phyloP scores from a whole-genome alignment of 306 rosid genomes.

The Trifolium pratense region DNA sequence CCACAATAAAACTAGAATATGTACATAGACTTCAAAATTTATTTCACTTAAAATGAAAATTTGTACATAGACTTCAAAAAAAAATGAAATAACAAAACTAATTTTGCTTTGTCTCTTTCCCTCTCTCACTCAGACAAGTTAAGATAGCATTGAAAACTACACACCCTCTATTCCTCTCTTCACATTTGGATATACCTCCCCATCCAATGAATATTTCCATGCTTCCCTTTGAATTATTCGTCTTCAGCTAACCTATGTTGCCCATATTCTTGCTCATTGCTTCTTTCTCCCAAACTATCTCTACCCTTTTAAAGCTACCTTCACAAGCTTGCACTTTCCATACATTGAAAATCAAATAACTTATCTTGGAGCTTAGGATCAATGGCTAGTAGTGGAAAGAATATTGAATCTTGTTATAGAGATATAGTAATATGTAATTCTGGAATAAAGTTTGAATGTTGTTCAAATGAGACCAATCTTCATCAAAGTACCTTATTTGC shows the following conservation, averaged over 20 bases:
- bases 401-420: constrained; percentile 27
- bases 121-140: neutral
- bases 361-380: neutral
- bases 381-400: constrained; percentile 45
- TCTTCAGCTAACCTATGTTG: neutral
- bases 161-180: neutral
- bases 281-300: constrained; percentile 12
- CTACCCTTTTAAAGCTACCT: neutral
- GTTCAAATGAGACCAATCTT: constrained; percentile 4
- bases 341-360: constrained; percentile 9
- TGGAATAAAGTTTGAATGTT: constrained; percentile 45
- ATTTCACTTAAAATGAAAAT: neutral
- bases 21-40: neutral
- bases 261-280: constrained; percentile 21
- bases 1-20: neutral
- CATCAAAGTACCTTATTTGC: constrained; percentile 42
- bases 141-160: neutral
- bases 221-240: neutral
- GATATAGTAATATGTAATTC: constrained; percentile 48
- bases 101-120: neutral
- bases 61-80: neutral
- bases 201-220: neutral
- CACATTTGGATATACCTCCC: neutral
- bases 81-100: neutral
- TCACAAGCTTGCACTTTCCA: constrained; percentile 19